Conservation (phyloP, 495 filamentous ascomycete species). For the Chaetomium tenue region DNA sequence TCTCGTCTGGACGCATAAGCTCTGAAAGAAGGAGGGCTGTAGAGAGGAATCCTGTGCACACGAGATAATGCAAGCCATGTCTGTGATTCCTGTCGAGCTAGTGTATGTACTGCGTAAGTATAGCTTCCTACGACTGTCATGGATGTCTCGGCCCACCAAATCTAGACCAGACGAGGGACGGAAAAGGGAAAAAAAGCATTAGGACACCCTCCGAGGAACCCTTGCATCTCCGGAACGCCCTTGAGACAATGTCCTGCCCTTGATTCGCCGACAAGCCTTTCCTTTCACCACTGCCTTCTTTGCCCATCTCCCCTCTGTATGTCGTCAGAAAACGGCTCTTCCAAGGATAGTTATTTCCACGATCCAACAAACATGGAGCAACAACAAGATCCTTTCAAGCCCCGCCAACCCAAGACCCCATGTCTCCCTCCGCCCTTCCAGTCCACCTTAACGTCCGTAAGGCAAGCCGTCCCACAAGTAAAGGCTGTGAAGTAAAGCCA, state of each 20-base stretch:
- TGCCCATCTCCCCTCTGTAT: not conserved
- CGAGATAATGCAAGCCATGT: not conserved
- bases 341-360: not conserved
- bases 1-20: not conserved
- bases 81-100: not conserved
- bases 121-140: not conserved
- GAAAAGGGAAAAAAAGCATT: not conserved
- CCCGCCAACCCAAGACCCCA: too few relatives aligned
- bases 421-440: not conserved
- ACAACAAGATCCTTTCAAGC: too few relatives aligned
- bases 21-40: not conserved
- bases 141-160: not conserved
- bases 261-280: not conserved
- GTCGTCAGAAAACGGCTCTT: not conserved
- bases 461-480: not conserved
- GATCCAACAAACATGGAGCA: not conserved
- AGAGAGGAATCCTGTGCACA: not conserved
- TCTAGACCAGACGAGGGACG: slow-evolving; percentile 1
- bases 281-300: not conserved
- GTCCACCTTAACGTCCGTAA: not conserved
- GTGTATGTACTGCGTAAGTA: not conserved
- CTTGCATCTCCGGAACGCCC: not conserved
- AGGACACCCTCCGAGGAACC: not conserved
- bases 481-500: not conserved
- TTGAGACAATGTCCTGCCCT: not conserved